Evolutionary conservation across 2,329 filamentous ascomycete species (phyloP).

Genomic region (Fusarium guadeloupense): DNA sequence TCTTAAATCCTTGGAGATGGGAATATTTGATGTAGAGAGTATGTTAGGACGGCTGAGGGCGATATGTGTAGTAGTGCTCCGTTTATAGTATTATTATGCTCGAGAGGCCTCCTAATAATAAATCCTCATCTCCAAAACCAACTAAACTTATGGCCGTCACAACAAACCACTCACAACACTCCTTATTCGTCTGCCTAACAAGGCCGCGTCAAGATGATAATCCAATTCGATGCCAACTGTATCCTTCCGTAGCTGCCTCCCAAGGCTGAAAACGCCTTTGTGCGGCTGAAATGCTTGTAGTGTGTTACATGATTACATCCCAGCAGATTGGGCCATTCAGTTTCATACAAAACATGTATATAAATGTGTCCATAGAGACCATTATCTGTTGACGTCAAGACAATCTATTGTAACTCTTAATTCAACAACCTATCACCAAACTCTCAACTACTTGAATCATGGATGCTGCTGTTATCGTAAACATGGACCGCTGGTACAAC

Average conservation of each 20-base stretch:
- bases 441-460: conserved; percentile 31
- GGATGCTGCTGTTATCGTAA: conserved; percentile 45
- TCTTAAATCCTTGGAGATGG: no score
- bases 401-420: background rate
- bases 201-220: background rate
- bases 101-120: background rate
- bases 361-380: background rate
- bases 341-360: conserved; percentile 3
- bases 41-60: no score
- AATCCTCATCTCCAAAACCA: background rate
- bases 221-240: background rate
- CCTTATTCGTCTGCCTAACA: conserved; percentile 47
- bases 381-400: background rate
- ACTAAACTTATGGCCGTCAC: background rate
- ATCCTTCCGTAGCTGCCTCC: conserved; percentile 12
- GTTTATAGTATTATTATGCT: no score
- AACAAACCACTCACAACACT: conserved; percentile 41
- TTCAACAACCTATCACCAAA: background rate
- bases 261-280: background rate
- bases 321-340: background rate
- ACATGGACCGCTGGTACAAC: conserved; percentile 51
- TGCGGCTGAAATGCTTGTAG: conserved; percentile 1
- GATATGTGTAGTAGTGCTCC: no score
- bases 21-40: no score
- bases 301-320: background rate